Conservation (phyloP, 352 stramenopile genomes). For the Pythium insidiosum region DNA sequence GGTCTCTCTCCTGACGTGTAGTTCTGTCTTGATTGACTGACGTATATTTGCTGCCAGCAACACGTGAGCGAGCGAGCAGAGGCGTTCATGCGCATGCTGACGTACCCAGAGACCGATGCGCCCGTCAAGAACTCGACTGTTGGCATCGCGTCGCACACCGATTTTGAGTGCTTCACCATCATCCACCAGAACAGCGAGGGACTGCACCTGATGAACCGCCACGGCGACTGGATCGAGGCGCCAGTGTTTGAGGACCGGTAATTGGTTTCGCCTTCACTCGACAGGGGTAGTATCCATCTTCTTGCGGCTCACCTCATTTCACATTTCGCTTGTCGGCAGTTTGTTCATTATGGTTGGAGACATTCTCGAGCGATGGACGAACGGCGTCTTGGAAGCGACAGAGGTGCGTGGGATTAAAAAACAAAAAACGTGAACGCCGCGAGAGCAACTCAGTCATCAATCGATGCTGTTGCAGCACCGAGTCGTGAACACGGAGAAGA, state of each 20-base stretch:
- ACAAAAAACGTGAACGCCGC: neutral
- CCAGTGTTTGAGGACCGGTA: constrained; percentile 61
- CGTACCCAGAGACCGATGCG: constrained; percentile 46
- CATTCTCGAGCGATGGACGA: constrained; percentile 78
- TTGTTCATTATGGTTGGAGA: constrained; percentile 79
- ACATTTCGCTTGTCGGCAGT: too few relatives aligned
- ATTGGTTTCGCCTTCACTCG: too few relatives aligned
- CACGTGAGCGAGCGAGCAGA: constrained; percentile 60
- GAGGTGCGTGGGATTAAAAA: constrained; percentile 27
- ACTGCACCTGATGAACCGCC: constrained; percentile 52
- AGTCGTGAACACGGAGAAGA: constrained; percentile 63
- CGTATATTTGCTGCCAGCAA: constrained; percentile 37
- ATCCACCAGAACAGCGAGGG: constrained; percentile 78
- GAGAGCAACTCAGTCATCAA: too few relatives aligned
- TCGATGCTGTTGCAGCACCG: constrained; percentile 70
- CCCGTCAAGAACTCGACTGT: constrained; percentile 51
- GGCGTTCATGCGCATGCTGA: constrained; percentile 73
- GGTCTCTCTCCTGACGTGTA: too few relatives aligned
- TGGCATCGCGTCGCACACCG: constrained; percentile 75
- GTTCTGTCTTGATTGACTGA: too few relatives aligned
- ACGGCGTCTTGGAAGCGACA: constrained; percentile 58
- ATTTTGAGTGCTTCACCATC: constrained; percentile 83
- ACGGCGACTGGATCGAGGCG: constrained; percentile 58
- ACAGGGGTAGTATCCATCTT: too few relatives aligned
- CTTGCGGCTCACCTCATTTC: too few relatives aligned